Base-by-base conservation (phyloP, 345 rosid species). In the Eucalyptus regnans region DNA sequence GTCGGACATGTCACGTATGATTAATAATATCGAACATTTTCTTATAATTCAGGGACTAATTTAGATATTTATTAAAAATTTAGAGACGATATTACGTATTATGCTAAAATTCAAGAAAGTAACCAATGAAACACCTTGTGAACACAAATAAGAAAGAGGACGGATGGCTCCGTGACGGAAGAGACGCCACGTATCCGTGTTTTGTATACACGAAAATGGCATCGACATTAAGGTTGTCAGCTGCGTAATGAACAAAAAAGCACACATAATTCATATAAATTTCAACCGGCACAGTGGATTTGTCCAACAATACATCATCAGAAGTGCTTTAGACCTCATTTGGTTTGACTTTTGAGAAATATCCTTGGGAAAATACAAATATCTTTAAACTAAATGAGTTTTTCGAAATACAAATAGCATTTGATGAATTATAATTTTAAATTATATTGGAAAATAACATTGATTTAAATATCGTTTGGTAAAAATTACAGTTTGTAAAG, bases 1-100 rank as follows among this genome's bases (percentile, higher is more conserved):
- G 5, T 20, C 1, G 2, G 25, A 20, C 27, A 8, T 56, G 3
- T 22, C 12, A 2, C 3, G 0, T 1, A 0, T 20, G 27, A 56
- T 22, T 8, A 22, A 8, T 56, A 56, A 9, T 7, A 22, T 2
- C 1, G 0, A 5, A 8, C 27, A 56, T 56, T 56, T 56, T 56
- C 2, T 56, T 22, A 56, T 56, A 22, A 4, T 22, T 4, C 5
- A 56, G 0, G 4, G 11, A 22, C 5, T 22, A 56, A 20, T 56
- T 56, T 56, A 2, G 5, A 9, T 56, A 9, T 22, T 23, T 56
- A 56, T 56, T 8, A 56, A 8, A 56, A 56, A 20, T 22, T 22
- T 9, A 20, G 11, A 56, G 0, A 56, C 1, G 5, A 56, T 0
- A 9, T 56, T 56, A 20, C 4, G 8, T 22, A 8, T 56, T 56